phyloP scores from a whole-genome alignment of 306 rosid species.

The Ceratonia siliqua region DNA sequence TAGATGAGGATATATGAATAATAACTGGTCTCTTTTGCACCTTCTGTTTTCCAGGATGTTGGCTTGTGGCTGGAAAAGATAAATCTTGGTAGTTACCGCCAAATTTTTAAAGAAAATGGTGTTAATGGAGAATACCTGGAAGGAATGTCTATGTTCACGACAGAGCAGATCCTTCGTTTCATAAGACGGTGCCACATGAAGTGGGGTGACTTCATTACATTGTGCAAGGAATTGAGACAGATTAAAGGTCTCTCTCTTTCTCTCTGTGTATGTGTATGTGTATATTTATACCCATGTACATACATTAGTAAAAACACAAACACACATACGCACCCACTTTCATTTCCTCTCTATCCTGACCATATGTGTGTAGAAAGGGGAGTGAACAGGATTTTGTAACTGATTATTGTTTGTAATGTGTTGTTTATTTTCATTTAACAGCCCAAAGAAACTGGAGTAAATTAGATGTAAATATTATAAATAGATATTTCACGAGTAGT shows the following conservation, averaged over 20 bases:
- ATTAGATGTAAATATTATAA: background rate
- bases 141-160: conserved; percentile 99
- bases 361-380: background rate
- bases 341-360: background rate
- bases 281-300: too few species aligned
- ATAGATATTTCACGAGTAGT: background rate
- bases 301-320: too few species aligned
- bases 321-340: conserved; percentile 3
- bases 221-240: conserved; percentile 97
- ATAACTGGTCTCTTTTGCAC: background rate
- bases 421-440: conserved; percentile 22
- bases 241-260: conserved; percentile 70
- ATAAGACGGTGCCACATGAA: conserved; percentile 98
- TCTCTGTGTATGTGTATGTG: conserved; percentile 15
- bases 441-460: conserved; percentile 7
- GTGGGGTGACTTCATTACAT: conserved; percentile 98
- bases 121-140: conserved; percentile 98
- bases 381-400: background rate
- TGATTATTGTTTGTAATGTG: background rate
- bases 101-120: conserved; percentile 89
- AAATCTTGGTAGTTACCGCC: conserved; percentile 88
- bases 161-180: conserved; percentile 97
- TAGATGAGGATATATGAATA: conserved; percentile 8
- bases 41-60: conserved; percentile 74
- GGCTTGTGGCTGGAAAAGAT: conserved; percentile 98